Percentiles rank a stretch among this genome's conserved stretches.
Evolutionary conservation across 352 stramenopile genomes (phyloP).

Genomic region (Pythium dissotocum): DNA sequence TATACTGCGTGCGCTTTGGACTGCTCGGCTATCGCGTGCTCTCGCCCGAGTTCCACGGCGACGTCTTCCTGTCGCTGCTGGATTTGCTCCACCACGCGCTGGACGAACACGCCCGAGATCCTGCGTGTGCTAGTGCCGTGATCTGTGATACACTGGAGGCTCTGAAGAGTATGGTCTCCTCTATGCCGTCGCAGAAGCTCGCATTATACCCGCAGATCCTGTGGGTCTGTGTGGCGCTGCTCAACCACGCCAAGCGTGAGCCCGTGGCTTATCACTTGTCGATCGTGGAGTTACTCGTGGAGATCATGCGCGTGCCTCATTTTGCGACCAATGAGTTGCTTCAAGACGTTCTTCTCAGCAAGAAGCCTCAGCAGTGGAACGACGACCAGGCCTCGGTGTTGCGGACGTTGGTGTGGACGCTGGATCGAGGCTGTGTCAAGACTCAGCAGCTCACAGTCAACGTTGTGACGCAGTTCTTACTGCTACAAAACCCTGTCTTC

Average conservation of each 20-base stretch:
- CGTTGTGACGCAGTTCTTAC: constrained; percentile 28
- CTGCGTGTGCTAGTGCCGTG: constrained; percentile 22
- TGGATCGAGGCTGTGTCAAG: constrained; percentile 4
- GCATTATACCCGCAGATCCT: constrained; percentile 76
- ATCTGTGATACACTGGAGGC: constrained; percentile 49
- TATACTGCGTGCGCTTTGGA: constrained; percentile 52
- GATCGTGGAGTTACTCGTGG: constrained; percentile 42
- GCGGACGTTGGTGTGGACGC: constrained; percentile 43
- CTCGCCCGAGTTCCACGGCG: constrained; percentile 49
- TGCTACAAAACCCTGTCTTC: constrained; percentile 39
- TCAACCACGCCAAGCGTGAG: constrained; percentile 49
- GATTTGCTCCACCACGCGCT: constrained; percentile 50
- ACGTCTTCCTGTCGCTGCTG: constrained; percentile 59
- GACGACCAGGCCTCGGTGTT: constrained; percentile 45
- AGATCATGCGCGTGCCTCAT: constrained; percentile 45
- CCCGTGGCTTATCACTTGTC: constrained; percentile 23
- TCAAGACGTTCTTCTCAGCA: constrained; percentile 48
- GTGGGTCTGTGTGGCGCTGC: constrained; percentile 69
- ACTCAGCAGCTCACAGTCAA: constrained; percentile 19
- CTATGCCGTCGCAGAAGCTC: constrained; percentile 55
- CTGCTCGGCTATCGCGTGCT: constrained; percentile 54
- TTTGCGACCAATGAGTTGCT: constrained; percentile 44
- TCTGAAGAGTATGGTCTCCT: constrained; percentile 38
- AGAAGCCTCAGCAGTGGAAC: constrained; percentile 52
- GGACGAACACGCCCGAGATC: constrained; percentile 37